A percentile compares a stretch with the other conserved stretches of the same genome.
Evolutionary conservation across 108 stramenopile genomes (phyloP).

Genomic region (Cyclotella atomus): DNA sequence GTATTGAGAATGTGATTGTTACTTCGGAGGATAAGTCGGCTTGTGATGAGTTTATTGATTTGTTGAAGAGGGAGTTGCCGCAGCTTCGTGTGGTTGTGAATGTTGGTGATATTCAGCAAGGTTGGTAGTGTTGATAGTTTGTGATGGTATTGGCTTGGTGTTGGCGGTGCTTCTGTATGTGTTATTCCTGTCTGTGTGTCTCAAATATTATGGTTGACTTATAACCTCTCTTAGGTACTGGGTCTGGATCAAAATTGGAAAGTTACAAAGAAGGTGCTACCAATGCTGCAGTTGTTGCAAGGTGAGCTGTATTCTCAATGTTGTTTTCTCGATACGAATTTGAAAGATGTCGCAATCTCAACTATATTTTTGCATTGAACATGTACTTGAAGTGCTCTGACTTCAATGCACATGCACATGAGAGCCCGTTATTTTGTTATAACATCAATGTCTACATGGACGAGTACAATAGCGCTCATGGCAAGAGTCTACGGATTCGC

Average conservation of each 20-base stretch:
- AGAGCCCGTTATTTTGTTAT: constrained; percentile 42
- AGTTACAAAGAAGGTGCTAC: constrained; percentile 17
- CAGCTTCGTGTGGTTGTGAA: constrained; percentile 21
- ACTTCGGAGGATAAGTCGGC: constrained; percentile 43
- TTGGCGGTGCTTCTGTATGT: too few relatives aligned
- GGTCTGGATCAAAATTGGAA: constrained; percentile 43
- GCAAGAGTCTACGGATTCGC: constrained; percentile 47
- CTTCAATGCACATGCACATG: constrained; percentile 39
- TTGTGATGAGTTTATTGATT: constrained; percentile 35
- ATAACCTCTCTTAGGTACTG: too few relatives aligned
- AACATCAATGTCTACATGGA: constrained; percentile 42
- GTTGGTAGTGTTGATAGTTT: too few relatives aligned
- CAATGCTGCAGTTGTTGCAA: constrained; percentile 29
- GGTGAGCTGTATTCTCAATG: neutral
- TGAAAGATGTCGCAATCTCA: neutral
- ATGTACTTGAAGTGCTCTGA: constrained; percentile 16
- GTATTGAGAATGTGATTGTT: constrained; percentile 41
- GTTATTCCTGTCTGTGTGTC: too few relatives aligned
- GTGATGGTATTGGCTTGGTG: too few relatives aligned
- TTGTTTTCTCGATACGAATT: neutral
- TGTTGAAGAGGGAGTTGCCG: constrained; percentile 30
- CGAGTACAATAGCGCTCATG: constrained; percentile 42
- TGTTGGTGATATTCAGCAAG: constrained; percentile 46
- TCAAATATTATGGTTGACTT: too few relatives aligned
- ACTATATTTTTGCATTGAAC: neutral